Evolutionary conservation across 176 grass and related monocot genomes (phyloP).

Genomic region (Zoysia pacifica): DNA sequence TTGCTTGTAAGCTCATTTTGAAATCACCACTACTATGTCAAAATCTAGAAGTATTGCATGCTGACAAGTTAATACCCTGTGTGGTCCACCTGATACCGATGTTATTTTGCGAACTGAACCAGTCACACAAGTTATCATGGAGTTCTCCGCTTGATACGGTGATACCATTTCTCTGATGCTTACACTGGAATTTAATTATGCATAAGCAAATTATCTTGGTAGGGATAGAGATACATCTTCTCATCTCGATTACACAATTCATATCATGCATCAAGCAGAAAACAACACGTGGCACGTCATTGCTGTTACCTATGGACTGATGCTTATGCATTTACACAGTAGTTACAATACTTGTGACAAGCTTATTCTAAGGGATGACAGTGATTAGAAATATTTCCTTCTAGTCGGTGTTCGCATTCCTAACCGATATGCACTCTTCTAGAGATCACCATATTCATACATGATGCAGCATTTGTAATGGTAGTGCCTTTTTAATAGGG

Average conservation of each 20-base stretch:
- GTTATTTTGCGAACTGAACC: not conserved
- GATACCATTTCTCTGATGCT: not conserved
- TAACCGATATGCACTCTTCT: conserved; percentile 4
- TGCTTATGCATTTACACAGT: conserved; percentile 4
- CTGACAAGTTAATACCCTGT: not conserved
- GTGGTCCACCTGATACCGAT: not conserved
- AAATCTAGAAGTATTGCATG: not conserved
- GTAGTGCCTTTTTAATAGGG: conserved; percentile 45
- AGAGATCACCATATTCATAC: not conserved
- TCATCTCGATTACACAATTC: not conserved
- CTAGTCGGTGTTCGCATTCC: not conserved
- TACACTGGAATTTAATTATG: conserved; percentile 10
- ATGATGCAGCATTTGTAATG: not conserved
- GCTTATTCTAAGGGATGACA: not conserved
- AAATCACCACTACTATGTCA: not conserved
- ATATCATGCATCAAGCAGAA: not conserved
- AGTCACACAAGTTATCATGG: not conserved
- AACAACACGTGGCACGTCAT: too few relatives aligned
- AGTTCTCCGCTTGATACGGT: too few relatives aligned
- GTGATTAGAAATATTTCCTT: not conserved
- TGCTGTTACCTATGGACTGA: not conserved
- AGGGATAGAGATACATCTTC: not conserved
- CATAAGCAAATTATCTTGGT: not conserved
- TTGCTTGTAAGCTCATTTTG: conserved; percentile 6
- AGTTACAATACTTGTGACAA: not conserved